Percentiles rank a stretch among this genome's conserved stretches.
phyloP scores from a whole-genome alignment of 2,329 filamentous ascomycete genomes.

The Epichloe sibirici region DNA sequence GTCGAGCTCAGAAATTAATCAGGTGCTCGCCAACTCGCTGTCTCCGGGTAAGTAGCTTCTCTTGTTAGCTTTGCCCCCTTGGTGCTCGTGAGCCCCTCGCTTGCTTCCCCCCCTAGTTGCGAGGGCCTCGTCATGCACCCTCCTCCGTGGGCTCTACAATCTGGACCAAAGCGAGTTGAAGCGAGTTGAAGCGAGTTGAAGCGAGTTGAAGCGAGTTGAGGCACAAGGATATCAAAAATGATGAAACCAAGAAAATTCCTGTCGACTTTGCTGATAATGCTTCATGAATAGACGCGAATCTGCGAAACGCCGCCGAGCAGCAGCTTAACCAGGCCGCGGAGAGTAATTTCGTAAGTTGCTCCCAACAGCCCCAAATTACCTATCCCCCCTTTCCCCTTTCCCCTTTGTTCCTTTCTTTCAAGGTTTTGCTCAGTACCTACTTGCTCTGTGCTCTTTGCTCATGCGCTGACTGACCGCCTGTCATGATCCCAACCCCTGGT shows the following conservation, averaged over 20 bases:
- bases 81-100: neutral
- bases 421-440: too few relatives aligned
- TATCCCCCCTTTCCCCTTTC: neutral
- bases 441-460: neutral
- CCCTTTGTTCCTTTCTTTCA: neutral
- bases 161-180: neutral
- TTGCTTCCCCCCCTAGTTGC: neutral
- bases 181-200: neutral
- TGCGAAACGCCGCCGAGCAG: conserved; percentile 84
- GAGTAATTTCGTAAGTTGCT: conserved; percentile 71
- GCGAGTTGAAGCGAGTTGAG: neutral
- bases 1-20: conserved; percentile 84
- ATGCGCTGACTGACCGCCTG: neutral
- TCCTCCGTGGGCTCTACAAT: neutral
- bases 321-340: conserved; percentile 88
- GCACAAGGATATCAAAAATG: neutral
- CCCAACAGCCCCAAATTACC: conserved; percentile 3
- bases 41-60: conserved; percentile 61
- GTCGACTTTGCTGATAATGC: conserved; percentile 3
- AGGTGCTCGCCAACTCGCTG: conserved; percentile 94
- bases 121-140: neutral
- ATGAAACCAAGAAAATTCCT: neutral
- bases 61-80: conserved; percentile 3
- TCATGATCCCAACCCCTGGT: neutral
- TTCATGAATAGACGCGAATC: conserved; percentile 59